These are phyloP conservation scores for Venturiaceae sp. DNA, from an alignment of 2,329 filamentous ascomycete genomes.

Conservation along the genomic window DNA sequence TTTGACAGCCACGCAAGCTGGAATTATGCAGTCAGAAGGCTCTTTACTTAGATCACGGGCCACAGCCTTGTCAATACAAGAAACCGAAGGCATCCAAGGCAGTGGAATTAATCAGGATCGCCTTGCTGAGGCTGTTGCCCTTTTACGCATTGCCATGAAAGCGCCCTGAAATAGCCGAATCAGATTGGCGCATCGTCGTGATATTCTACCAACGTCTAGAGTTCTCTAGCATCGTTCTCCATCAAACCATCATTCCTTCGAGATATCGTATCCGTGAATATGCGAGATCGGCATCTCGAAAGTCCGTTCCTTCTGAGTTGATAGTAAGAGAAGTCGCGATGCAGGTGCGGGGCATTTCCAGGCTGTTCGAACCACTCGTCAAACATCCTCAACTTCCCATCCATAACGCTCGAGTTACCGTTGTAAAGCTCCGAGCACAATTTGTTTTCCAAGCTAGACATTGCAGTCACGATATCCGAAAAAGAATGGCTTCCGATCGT, in stretches of 20 bases:
- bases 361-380: no score
- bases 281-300: background rate
- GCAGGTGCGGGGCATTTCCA: background rate
- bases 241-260: background rate
- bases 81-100: no score
- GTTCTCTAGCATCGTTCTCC: background rate
- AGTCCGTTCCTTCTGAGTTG: background rate
- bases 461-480: slow-evolving; percentile 5
- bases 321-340: background rate
- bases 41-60: no score
- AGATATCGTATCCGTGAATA: background rate
- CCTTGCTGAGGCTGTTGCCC: background rate
- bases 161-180: background rate
- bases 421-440: background rate
- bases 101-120: background rate
- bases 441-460: background rate
- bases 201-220: background rate
- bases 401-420: background rate
- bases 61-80: no score
- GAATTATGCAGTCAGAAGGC: no score
- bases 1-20: no score
- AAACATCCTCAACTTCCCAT: background rate
- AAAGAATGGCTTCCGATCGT: slow-evolving; percentile 9
- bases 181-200: background rate
- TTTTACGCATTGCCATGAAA: background rate